A percentile compares a stretch with the other conserved stretches of the same genome.
Conservation (phyloP, 2,329 filamentous ascomycete species). For the Colletotrichum australisinense region DNA sequence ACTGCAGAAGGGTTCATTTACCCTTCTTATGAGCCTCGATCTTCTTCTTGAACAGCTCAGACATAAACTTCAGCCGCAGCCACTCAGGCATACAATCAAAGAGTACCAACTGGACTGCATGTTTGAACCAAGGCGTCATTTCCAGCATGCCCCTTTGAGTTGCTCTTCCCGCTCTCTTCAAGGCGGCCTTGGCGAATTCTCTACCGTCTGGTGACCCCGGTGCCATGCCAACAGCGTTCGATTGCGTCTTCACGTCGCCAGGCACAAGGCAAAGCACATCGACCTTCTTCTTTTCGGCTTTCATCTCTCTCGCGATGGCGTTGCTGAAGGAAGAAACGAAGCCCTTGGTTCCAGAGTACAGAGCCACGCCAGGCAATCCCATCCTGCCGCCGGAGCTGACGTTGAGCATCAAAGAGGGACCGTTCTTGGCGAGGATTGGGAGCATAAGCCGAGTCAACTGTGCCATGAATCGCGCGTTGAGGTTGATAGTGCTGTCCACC, state of each 20-base stretch:
- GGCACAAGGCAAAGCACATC: constrained; percentile 44
- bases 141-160: constrained; percentile 39
- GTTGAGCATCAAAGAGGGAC: constrained; percentile 43
- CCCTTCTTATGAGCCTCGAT: background rate
- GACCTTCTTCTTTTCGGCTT: constrained; percentile 38
- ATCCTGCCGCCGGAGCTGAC: constrained; percentile 41
- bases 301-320: constrained; percentile 43
- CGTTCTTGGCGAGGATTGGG: constrained; percentile 41
- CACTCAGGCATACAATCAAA: background rate
- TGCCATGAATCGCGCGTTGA: constrained; percentile 49
- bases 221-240: background rate
- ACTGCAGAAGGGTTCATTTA: background rate
- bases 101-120: background rate
- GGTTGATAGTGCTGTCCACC: constrained; percentile 44
- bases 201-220: constrained; percentile 14
- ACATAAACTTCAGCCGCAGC: background rate
- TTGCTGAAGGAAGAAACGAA: constrained; percentile 44
- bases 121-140: constrained; percentile 36
- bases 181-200: constrained; percentile 30
- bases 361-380: constrained; percentile 43
- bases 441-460: constrained; percentile 43
- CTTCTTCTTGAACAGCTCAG: background rate
- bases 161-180: constrained; percentile 40
- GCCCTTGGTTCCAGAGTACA: constrained; percentile 46
- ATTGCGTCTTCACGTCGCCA: constrained; percentile 41